These are phyloP conservation scores for Colletotrichum sp. DNA, from an alignment of 2,329 filamentous ascomycete species.

Conservation along the genomic window DNA sequence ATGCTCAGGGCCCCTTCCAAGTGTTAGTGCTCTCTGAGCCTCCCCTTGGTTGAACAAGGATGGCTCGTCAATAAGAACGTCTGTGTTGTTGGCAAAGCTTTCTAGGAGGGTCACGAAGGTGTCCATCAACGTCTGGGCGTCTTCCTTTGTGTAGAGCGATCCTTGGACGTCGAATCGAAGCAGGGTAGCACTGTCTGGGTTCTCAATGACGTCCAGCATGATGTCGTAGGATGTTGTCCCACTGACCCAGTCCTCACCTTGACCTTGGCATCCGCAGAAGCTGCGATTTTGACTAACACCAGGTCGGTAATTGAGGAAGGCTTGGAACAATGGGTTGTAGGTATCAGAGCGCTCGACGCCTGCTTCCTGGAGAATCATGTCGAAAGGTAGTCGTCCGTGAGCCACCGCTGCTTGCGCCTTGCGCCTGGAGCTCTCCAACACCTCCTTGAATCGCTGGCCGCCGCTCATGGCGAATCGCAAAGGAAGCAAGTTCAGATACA, in stretches of 20 bases:
- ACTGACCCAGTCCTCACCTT: neutral
- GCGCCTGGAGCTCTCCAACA: neutral
- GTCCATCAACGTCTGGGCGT: neutral
- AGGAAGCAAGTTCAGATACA: constrained; percentile 53
- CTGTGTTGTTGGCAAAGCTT: neutral
- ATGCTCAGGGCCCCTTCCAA: neutral
- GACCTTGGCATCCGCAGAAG: neutral
- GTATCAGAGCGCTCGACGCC: constrained; percentile 39
- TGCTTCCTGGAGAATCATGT: constrained; percentile 49
- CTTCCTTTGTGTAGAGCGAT: neutral
- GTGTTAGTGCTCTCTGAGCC: neutral
- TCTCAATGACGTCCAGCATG: neutral
- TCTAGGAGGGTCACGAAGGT: neutral
- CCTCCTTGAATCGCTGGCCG: neutral
- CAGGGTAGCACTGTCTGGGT: neutral
- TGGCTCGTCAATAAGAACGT: neutral
- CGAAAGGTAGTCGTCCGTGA: constrained; percentile 52
- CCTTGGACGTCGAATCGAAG: neutral
- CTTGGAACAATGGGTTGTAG: constrained; percentile 54
- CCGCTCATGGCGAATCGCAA: constrained; percentile 37
- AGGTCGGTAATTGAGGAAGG: constrained; percentile 35
- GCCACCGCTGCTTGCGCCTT: constrained; percentile 37
- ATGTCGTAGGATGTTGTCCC: neutral
- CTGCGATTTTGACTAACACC: constrained; percentile 4
- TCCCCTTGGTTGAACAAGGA: neutral